phyloP scores from a whole-genome alignment of 352 stramenopile species.

The Phytophthora litchii region DNA sequence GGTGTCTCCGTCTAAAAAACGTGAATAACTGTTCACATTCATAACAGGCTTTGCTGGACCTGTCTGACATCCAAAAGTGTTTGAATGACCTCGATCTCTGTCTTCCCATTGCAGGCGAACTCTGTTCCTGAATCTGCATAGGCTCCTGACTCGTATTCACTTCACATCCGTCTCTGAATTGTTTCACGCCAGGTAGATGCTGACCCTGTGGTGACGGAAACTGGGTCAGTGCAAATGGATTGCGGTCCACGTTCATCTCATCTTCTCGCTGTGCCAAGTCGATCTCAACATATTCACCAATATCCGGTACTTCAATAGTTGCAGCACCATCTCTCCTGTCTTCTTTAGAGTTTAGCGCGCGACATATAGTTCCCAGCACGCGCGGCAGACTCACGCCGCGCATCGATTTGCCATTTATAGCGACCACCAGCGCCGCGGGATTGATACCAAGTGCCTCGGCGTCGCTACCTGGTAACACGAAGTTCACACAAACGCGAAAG shows the following conservation, averaged over 20 bases:
- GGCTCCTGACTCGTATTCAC: conserved; percentile 20
- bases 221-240: conserved; percentile 67
- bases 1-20: conserved; percentile 79
- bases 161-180: conserved; percentile 45
- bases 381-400: conserved; percentile 52
- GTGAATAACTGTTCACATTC: conserved; percentile 86
- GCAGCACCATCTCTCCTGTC: conserved; percentile 11
- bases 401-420: conserved; percentile 61
- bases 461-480: conserved; percentile 55
- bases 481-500: conserved; percentile 72
- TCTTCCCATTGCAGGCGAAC: conserved; percentile 36
- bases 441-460: conserved; percentile 59
- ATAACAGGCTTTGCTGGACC: conserved; percentile 82
- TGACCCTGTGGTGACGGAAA: conserved; percentile 76
- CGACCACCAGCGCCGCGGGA: conserved; percentile 60
- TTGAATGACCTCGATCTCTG: conserved; percentile 76
- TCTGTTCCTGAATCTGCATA: conserved; percentile 31
- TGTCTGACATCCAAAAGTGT: conserved; percentile 92
- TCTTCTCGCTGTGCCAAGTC: conserved; percentile 72
- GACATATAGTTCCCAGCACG: conserved; percentile 52
- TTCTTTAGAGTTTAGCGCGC: conserved; percentile 26
- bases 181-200: conserved; percentile 67
- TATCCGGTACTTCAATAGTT: conserved; percentile 37
- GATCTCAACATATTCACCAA: conserved; percentile 43
- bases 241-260: conserved; percentile 71